Conservation (phyloP, 2,329 filamentous ascomycete genomes). For the Neoarthrinium moseri region DNA sequence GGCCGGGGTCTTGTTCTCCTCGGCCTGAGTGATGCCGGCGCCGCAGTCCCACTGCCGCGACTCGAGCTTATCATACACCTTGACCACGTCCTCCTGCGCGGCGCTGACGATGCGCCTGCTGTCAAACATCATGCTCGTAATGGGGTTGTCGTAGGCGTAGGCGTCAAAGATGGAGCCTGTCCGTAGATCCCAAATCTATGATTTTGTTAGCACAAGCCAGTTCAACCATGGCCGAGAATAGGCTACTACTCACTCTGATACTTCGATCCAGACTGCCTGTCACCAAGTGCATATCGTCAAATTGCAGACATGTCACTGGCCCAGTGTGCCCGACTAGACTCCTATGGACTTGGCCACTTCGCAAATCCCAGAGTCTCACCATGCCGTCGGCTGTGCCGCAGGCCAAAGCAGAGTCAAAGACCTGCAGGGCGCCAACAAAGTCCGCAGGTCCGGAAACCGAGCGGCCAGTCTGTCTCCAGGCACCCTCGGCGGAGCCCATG, state of each 20-base stretch:
- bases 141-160: slow-evolving; percentile 87
- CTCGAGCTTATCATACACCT: slow-evolving; percentile 97
- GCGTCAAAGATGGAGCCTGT: slow-evolving; percentile 95
- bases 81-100: slow-evolving; percentile 89
- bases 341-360: slow-evolving; percentile 94
- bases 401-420: slow-evolving; percentile 92
- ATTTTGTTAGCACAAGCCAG: slow-evolving; percentile 21
- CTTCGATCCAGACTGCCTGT: slow-evolving; percentile 92
- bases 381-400: slow-evolving; percentile 97
- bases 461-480: slow-evolving; percentile 74
- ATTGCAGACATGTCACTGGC: slow-evolving; percentile 90
- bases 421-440: slow-evolving; percentile 92
- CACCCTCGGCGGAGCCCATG: slow-evolving; percentile 57
- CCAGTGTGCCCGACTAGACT: slow-evolving; percentile 95
- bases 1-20: slow-evolving; percentile 62
- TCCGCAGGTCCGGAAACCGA: slow-evolving; percentile 70
- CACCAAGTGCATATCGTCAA: slow-evolving; percentile 92
- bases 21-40: slow-evolving; percentile 70
- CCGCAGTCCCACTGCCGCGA: slow-evolving; percentile 96
- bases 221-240: not conserved
- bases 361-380: slow-evolving; percentile 94
- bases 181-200: slow-evolving; percentile 97
- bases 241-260: slow-evolving; percentile 69
- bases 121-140: slow-evolving; percentile 98
- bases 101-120: slow-evolving; percentile 83